A percentile compares a stretch with the other conserved stretches of the same genome.
These are phyloP conservation scores for Aspergillus panamensis DNA, from an alignment of 495 filamentous ascomycete genomes.

Conservation along the genomic window DNA sequence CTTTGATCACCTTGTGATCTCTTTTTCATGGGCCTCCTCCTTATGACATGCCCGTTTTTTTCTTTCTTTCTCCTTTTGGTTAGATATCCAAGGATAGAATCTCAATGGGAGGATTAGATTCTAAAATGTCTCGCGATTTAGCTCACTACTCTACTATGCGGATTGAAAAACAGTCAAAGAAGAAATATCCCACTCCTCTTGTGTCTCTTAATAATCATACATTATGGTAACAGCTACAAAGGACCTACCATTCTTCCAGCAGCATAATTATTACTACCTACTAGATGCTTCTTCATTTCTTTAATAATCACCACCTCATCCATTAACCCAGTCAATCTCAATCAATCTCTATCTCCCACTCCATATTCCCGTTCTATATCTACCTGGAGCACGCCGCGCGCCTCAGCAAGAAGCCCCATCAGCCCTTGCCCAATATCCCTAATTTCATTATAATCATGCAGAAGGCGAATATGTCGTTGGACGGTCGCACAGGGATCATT, in stretches of 20 bases:
- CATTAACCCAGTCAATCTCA: conserved; percentile 18
- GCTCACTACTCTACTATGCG: conserved; percentile 3
- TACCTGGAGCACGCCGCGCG: conserved; percentile 56
- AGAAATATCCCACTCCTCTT: conserved; percentile 2
- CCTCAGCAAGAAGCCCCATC: conserved; percentile 71
- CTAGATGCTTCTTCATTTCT: too few relatives aligned
- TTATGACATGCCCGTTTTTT: conserved; percentile 1
- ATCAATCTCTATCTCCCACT: conserved; percentile 39
- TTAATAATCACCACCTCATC: too few relatives aligned
- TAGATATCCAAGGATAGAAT: background rate
- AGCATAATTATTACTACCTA: background rate
- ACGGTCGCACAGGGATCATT: conserved; percentile 46
- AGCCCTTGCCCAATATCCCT: conserved; percentile 69
- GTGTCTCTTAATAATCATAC: background rate
- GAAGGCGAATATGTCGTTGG: conserved; percentile 59
- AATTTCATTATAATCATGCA: conserved; percentile 79
- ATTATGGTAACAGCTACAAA: background rate
- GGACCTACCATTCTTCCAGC: background rate
- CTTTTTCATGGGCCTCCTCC: background rate
- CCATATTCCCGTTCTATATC: conserved; percentile 62
- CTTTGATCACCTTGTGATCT: conserved; percentile 10
- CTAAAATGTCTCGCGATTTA: conserved; percentile 4
- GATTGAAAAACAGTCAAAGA: conserved; percentile 1
- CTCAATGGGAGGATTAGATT: conserved; percentile 4
- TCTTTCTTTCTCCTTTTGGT: background rate